phyloP scores from a whole-genome alignment of 2,329 filamentous ascomycete species.

The Neobulgaria alba region DNA sequence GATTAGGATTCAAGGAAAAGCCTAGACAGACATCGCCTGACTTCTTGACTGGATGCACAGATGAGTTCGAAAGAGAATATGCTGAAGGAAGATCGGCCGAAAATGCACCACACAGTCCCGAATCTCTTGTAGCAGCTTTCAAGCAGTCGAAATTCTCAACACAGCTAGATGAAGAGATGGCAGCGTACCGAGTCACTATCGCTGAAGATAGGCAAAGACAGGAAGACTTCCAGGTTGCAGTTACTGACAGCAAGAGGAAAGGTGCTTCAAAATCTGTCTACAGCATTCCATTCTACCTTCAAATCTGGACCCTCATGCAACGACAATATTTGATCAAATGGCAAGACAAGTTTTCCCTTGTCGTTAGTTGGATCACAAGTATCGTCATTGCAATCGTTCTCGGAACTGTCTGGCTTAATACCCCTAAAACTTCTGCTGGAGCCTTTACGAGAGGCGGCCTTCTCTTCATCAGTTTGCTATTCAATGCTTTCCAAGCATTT shows the following conservation, averaged over 20 bases:
- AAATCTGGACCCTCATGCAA: slow-evolving; percentile 76
- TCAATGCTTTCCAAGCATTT: slow-evolving; percentile 84
- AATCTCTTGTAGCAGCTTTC: slow-evolving; percentile 62
- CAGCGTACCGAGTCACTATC: slow-evolving; percentile 55
- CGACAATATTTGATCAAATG: slow-evolving; percentile 79
- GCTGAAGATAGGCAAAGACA: slow-evolving; percentile 57
- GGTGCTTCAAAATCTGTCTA: slow-evolving; percentile 71
- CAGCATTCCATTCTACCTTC: slow-evolving; percentile 71
- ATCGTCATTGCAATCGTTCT: slow-evolving; percentile 71
- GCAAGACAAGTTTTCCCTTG: slow-evolving; percentile 73
- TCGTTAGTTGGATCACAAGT: slow-evolving; percentile 61
- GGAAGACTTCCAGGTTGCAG: slow-evolving; percentile 68
- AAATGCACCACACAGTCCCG: slow-evolving; percentile 61
- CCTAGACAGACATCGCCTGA: slow-evolving; percentile 61
- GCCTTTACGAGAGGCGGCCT: slow-evolving; percentile 78
- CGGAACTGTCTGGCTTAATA: slow-evolving; percentile 69
- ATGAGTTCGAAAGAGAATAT: slow-evolving; percentile 75
- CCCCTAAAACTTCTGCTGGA: slow-evolving; percentile 56
- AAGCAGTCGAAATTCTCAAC: slow-evolving; percentile 51
- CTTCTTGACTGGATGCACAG: slow-evolving; percentile 68
- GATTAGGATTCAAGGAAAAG: slow-evolving; percentile 51
- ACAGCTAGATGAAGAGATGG: slow-evolving; percentile 56
- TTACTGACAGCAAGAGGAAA: slow-evolving; percentile 70
- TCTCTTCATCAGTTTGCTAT: slow-evolving; percentile 70
- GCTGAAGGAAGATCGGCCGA: slow-evolving; percentile 54